Base-by-base conservation (phyloP, 1,284 basidiomycete species). In the Pterulicium gracile region DNA sequence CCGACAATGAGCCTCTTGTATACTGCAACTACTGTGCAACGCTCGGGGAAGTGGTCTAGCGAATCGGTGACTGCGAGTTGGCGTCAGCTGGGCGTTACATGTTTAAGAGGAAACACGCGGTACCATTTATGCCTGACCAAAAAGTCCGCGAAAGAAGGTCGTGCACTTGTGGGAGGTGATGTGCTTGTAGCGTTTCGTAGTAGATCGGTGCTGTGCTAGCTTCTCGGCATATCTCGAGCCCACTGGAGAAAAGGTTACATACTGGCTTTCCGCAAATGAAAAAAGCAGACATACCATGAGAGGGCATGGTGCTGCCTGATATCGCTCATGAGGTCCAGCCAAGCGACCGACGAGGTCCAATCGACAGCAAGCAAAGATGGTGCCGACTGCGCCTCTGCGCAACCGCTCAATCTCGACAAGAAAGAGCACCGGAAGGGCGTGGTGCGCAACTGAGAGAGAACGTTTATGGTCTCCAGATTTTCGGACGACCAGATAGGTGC, bases 81-180 rank as follows among this genome's bases (percentile, higher is more conserved):
- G 3, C 10, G n/a, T 23, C 24, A 21, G n/a, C 19, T 39, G 12
- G 17, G 5, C 13, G 41, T n/a, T 19, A n/a, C 32, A 50, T 42
- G 21, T 21, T 14, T 24, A 18, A 20, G 20, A 18, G 10, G 4
- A 4, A 42, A 44, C 50, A 68, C 45, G n/a, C n/a, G 36, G 5
- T 46, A 84, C 86, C 79, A 57, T 85, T 70, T 42, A 88, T 80
- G 7, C 81, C 83, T 12, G 70, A 65, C 85, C 85, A 88, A 59
- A 88, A 88, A 0, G 67, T 70, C 7, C 77, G 68, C 34, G 66
- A 61, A 23, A 88, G 62, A 10, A 88, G 61, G 43, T 82, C 80
- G 49, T 88, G 79, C 3, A 87, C 72, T 58, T 87, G 83, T 34
- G 61, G 58, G 3, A 88, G 61, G 58, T 88, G 83, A 41, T 55